Conservation (phyloP, 108 stramenopile genomes). For the Skeletonema tropicum region DNA sequence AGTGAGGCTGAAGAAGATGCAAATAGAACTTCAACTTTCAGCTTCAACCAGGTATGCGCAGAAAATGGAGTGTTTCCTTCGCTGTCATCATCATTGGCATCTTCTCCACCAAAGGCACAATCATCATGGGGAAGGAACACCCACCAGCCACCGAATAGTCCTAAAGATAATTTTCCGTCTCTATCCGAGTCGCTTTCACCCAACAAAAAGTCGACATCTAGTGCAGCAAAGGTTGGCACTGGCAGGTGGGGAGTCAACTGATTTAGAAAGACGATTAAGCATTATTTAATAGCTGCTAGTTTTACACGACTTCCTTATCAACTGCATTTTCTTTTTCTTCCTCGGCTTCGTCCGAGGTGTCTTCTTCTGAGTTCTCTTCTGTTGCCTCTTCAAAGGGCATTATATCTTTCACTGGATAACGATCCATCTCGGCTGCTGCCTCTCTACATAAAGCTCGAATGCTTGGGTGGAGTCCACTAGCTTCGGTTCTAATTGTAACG, state of each 20-base stretch:
- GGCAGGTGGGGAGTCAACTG: slow-evolving; percentile 1
- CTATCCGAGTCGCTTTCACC: background rate
- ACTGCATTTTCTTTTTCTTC: background rate
- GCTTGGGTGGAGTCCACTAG: slow-evolving; percentile 70
- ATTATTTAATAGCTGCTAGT: background rate
- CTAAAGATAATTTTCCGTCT: background rate
- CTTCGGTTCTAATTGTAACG: slow-evolving; percentile 37
- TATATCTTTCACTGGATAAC: slow-evolving; percentile 86
- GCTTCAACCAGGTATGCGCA: background rate
- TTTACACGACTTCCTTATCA: background rate
- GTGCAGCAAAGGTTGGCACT: background rate
- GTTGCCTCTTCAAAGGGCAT: slow-evolving; percentile 68
- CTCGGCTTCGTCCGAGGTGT: background rate
- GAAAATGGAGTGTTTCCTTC: background rate
- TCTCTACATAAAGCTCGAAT: slow-evolving; percentile 71
- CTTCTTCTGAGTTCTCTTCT: slow-evolving; percentile 24
- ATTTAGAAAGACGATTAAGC: background rate
- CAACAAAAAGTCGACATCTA: slow-evolving; percentile 3
- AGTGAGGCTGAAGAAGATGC: slow-evolving; percentile 5
- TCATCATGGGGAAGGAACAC: background rate
- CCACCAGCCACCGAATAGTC: background rate
- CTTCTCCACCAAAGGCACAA: background rate
- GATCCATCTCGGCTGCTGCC: slow-evolving; percentile 70
- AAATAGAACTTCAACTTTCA: background rate
- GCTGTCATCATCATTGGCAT: background rate